phyloP scores from a whole-genome alignment of 208 protist genomes.

The Naegleria lovaniensis region DNA sequence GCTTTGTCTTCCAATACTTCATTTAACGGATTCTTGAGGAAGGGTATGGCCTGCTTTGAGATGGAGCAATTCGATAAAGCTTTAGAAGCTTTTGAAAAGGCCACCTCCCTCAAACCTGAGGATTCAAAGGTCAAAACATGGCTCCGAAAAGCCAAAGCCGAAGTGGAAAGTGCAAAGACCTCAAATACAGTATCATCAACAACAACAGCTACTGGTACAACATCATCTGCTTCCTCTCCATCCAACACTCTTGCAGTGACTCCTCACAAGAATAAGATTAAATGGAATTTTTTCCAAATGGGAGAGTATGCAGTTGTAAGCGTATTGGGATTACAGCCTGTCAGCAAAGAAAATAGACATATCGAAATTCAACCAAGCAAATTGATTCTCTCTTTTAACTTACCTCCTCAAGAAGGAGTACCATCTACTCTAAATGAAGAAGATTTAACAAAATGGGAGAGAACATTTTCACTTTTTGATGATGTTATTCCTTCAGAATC shows the following conservation, averaged over 20 bases:
- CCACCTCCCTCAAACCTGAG: neutral
- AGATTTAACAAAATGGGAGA: neutral
- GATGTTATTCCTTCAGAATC: neutral
- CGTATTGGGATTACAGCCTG: neutral
- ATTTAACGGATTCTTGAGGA: neutral
- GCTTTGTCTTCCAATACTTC: neutral
- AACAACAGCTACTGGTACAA: neutral
- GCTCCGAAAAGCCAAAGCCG: neutral
- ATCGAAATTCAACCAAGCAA: neutral
- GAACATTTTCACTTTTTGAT: constrained; percentile 5
- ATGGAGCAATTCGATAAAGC: neutral
- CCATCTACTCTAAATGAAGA: neutral
- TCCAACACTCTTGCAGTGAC: neutral
- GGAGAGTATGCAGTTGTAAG: neutral
- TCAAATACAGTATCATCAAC: neutral
- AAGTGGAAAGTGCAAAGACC: neutral
- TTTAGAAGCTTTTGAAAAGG: neutral
- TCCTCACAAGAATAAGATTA: neutral
- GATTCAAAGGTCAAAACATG: constrained; percentile 1
- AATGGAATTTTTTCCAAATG: constrained; percentile 24
- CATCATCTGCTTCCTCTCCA: neutral
- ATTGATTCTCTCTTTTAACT: neutral
- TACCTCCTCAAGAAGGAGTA: neutral
- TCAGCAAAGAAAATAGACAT: neutral
- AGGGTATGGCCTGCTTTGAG: neutral